Evolutionary conservation across 805 yeast species (phyloP).

Genomic region (Vanderwaltozyma verrucispora): DNA sequence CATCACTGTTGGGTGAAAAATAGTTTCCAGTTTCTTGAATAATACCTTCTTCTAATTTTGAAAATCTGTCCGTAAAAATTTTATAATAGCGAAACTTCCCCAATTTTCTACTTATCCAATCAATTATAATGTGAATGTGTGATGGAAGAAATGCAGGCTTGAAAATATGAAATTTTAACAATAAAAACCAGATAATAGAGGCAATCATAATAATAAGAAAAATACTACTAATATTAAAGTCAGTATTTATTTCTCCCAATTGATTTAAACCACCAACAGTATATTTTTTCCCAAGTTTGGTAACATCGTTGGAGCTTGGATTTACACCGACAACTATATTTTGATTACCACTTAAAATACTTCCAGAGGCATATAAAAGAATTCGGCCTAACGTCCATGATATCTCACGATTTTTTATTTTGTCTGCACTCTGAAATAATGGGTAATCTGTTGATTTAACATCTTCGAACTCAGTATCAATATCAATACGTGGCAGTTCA

Average conservation of each 20-base stretch:
- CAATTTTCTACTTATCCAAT: slow-evolving; percentile 5
- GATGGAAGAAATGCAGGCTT: background rate
- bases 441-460: slow-evolving; percentile 30
- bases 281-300: slow-evolving; percentile 16
- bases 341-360: slow-evolving; percentile 28
- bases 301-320: slow-evolving; percentile 17
- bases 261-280: slow-evolving; percentile 12
- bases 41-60: slow-evolving; percentile 7
- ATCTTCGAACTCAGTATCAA: slow-evolving; percentile 17
- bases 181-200: background rate
- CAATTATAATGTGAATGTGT: background rate
- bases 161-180: background rate
- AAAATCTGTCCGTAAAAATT: slow-evolving; percentile 1
- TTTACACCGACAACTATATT: slow-evolving; percentile 17
- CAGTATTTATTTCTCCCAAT: too few species aligned
- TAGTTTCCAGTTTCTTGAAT: background rate
- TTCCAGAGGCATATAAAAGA: slow-evolving; percentile 69
- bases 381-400: slow-evolving; percentile 96
- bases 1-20: background rate
- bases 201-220: background rate
- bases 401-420: slow-evolving; percentile 72
- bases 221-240: background rate
- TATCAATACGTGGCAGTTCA: slow-evolving; percentile 62
- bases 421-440: slow-evolving; percentile 74
- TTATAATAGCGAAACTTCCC: background rate